Base-by-base conservation (phyloP, 352 stramenopile genomes). In the Hyaloperonospora brassicae region DNA sequence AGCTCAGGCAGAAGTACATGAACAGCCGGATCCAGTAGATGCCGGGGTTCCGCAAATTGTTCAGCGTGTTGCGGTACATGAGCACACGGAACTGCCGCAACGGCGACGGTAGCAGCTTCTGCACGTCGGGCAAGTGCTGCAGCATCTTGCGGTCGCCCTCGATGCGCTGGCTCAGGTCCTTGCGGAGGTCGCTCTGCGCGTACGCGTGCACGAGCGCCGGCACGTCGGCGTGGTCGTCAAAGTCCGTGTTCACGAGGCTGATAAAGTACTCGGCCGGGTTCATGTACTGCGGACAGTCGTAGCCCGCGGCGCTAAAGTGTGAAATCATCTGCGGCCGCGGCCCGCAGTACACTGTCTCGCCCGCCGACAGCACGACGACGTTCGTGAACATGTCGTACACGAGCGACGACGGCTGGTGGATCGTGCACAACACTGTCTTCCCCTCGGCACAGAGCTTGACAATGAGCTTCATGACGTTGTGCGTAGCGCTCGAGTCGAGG, bases 401-500 rank as follows among this genome's bases (percentile, higher is more conserved):
- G 5, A 66, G 30, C n/a, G 75, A 87, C 21, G 73, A 81, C 9
- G 89, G 89, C 62, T 97, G 89, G 63, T 97, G 89, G 63, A 97
- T 96, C 34, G 86, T 96, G 39, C 89, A 95, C 1, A 96, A 57
- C 11, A 97, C 72, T 17, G 71, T 89, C 14, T 55, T 63, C 14
- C 50, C 50, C 12, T 54, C 50, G 31, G 12, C 30, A 10, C 50
- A 63, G 2, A 63, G 50, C 44, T 58, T 58, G 2, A 47, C 68
- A 25, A 61, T 61, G 14, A 54, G 57, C 36, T 63, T 63, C 55
- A 60, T 63, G 40, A 62, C 55, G 24, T 57, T 60, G 40, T 62
- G 46, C 14, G 55, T 50, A 14, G 51, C 31, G n/a, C 46, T 57
- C 2, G 57, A 58, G 56, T 85, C 71, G 1, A 85, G 43, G 2